Evolutionary conservation across 2,329 filamentous ascomycete species (phyloP).

Genomic region (Tolypocladium inflatum): DNA sequence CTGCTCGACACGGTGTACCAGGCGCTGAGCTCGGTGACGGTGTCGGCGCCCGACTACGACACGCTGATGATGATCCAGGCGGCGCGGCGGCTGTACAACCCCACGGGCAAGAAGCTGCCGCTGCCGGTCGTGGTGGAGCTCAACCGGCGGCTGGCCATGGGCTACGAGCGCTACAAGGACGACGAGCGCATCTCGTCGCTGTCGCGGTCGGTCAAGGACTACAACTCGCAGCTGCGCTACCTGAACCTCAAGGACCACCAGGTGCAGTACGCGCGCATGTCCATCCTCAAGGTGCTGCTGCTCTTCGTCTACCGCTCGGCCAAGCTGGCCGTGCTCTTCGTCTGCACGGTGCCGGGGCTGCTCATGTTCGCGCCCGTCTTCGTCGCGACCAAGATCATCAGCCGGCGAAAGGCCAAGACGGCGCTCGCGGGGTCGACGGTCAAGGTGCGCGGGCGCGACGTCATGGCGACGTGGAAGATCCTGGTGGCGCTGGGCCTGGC

Average conservation of each 20-base stretch:
- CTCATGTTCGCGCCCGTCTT: constrained; percentile 85
- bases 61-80: constrained; percentile 96
- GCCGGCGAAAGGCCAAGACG: constrained; percentile 70
- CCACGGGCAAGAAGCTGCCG: constrained; percentile 86
- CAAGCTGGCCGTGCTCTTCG: constrained; percentile 67
- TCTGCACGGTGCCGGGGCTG: constrained; percentile 78
- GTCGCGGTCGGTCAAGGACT: constrained; percentile 66
- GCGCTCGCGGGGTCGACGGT: constrained; percentile 79
- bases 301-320: constrained; percentile 70
- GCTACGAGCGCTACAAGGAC: constrained; percentile 87
- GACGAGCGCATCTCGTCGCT: constrained; percentile 74
- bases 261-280: constrained; percentile 83
- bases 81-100: constrained; percentile 85
- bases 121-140: constrained; percentile 89
- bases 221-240: constrained; percentile 79
- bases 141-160: constrained; percentile 81
- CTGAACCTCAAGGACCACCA: constrained; percentile 89
- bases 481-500: constrained; percentile 79
- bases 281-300: constrained; percentile 63
- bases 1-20: constrained; percentile 83
- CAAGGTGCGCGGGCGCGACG: constrained; percentile 80
- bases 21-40: constrained; percentile 76
- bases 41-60: constrained; percentile 88
- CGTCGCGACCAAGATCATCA: constrained; percentile 73
- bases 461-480: constrained; percentile 91